These are phyloP conservation scores for Borovskyia barvae DNA, from an alignment of 208 protist genomes.

Conservation along the genomic window DNA sequence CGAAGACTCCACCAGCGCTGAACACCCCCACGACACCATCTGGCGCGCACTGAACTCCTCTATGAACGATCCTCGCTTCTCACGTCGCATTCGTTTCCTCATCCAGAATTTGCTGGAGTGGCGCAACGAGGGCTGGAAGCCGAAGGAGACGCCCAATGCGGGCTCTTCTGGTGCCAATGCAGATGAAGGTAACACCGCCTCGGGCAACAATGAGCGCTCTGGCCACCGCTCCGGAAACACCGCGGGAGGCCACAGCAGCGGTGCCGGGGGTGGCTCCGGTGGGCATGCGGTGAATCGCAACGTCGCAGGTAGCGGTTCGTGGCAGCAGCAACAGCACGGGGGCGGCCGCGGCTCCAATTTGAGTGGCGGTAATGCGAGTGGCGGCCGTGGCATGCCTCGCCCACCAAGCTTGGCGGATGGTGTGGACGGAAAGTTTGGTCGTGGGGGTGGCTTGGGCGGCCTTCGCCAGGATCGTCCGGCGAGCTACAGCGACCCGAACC, in stretches of 20 bases:
- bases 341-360: slow-evolving; percentile 5
- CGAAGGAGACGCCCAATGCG: slow-evolving; percentile 33
- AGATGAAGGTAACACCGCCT: slow-evolving; percentile 18
- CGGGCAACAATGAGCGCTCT: slow-evolving; percentile 9
- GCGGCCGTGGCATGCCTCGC: slow-evolving; percentile 29
- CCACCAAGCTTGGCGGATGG: slow-evolving; percentile 27
- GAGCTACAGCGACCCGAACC: slow-evolving; percentile 49
- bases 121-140: slow-evolving; percentile 64
- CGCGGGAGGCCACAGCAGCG: slow-evolving; percentile 8
- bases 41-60: slow-evolving; percentile 56
- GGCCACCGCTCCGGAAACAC: slow-evolving; percentile 7
- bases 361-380: slow-evolving; percentile 12
- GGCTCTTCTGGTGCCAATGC: slow-evolving; percentile 28
- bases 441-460: slow-evolving; percentile 12
- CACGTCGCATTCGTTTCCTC: slow-evolving; percentile 79
- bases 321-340: slow-evolving; percentile 27
- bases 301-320: slow-evolving; percentile 3
- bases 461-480: slow-evolving; percentile 33
- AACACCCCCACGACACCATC: slow-evolving; percentile 31
- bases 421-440: slow-evolving; percentile 22
- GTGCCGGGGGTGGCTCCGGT: slow-evolving; percentile 6
- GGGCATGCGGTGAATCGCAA: slow-evolving; percentile 23
- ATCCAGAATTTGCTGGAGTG: slow-evolving; percentile 83
- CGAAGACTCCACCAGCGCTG: slow-evolving; percentile 10
- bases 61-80: slow-evolving; percentile 52